Evolutionary conservation across 2,329 filamentous ascomycete genomes (phyloP).

Genomic region (Arthrobotrys iridis): DNA sequence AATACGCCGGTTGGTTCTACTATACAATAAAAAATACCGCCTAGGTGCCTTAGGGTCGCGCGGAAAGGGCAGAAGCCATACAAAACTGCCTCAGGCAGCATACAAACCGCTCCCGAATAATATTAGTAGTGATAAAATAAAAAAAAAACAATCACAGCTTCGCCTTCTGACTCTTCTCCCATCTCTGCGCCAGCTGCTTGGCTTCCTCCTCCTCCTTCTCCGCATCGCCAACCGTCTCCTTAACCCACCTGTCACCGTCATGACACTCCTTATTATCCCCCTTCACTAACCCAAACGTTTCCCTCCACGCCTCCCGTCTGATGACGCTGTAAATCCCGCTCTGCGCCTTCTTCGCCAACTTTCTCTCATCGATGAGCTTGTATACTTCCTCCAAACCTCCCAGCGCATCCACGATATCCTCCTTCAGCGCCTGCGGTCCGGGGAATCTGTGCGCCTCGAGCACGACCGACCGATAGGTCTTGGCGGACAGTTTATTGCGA

Average conservation of each 20-base stretch:
- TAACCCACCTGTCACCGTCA: slow-evolving; percentile 63
- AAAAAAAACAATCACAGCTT: slow-evolving; percentile 30
- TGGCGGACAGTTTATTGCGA: slow-evolving; percentile 71
- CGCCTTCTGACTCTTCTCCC: slow-evolving; percentile 50
- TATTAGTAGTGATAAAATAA: too few relatives aligned
- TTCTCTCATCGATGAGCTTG: slow-evolving; percentile 69
- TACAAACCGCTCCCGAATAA: too few relatives aligned
- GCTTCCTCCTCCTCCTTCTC: slow-evolving; percentile 58
- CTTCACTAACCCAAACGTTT: slow-evolving; percentile 70
- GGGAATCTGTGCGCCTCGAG: slow-evolving; percentile 78
- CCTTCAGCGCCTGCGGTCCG: slow-evolving; percentile 71
- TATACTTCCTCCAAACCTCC: slow-evolving; percentile 74
- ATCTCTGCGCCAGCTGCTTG: slow-evolving; percentile 61
- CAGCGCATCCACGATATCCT: slow-evolving; percentile 74
- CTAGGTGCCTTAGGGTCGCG: background rate
- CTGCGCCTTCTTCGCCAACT: slow-evolving; percentile 71
- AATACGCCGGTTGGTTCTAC: background rate
- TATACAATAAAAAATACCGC: slow-evolving; percentile 10
- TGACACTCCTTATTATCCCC: slow-evolving; percentile 65
- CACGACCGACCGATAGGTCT: slow-evolving; percentile 72
- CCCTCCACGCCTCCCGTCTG: slow-evolving; percentile 79
- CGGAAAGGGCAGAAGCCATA: too few relatives aligned
- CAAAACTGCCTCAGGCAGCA: background rate
- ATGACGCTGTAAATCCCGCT: slow-evolving; percentile 75
- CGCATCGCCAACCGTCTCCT: slow-evolving; percentile 16